These are phyloP conservation scores for Axilococcus clingmanii DNA, from an alignment of 139 green algal species.

Conservation along the genomic window DNA sequence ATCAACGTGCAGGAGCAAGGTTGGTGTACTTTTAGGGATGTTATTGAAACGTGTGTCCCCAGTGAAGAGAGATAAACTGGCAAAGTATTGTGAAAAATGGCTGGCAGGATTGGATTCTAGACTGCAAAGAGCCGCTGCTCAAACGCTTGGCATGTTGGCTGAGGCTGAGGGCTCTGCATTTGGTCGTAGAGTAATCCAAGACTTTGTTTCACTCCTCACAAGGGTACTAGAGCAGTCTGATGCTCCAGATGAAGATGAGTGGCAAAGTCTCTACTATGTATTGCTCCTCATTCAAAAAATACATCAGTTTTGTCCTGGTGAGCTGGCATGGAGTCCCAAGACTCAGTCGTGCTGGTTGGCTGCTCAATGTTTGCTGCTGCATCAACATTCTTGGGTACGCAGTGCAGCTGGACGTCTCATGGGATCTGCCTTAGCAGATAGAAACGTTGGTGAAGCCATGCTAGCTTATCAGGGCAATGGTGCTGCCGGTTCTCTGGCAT, in stretches of 20 bases:
- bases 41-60: slow-evolving; percentile 44
- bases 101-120: slow-evolving; percentile 28
- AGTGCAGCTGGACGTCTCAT: slow-evolving; percentile 63
- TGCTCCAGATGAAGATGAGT: slow-evolving; percentile 25
- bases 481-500: slow-evolving; percentile 26
- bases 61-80: slow-evolving; percentile 29
- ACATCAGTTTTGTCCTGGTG: not conserved
- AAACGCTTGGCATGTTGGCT: slow-evolving; percentile 39
- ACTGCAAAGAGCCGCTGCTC: slow-evolving; percentile 37
- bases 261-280: slow-evolving; percentile 72
- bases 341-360: not conserved
- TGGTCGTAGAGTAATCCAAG: slow-evolving; percentile 17
- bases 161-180: slow-evolving; percentile 40
- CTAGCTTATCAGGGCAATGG: slow-evolving; percentile 11
- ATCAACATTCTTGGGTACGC: slow-evolving; percentile 78
- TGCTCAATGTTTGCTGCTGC: slow-evolving; percentile 1
- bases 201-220: slow-evolving; percentile 27
- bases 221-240: slow-evolving; percentile 12
- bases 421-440: slow-evolving; percentile 37
- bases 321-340: not conserved
- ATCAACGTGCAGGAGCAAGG: slow-evolving; percentile 33
- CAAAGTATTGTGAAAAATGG: slow-evolving; percentile 42
- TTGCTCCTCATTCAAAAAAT: slow-evolving; percentile 70
- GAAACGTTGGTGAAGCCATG: slow-evolving; percentile 20
- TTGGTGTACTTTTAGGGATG: slow-evolving; percentile 32